These are phyloP conservation scores for Dioscorea cayenensis DNA, from an alignment of 116 monocot genomes.

Conservation along the genomic window DNA sequence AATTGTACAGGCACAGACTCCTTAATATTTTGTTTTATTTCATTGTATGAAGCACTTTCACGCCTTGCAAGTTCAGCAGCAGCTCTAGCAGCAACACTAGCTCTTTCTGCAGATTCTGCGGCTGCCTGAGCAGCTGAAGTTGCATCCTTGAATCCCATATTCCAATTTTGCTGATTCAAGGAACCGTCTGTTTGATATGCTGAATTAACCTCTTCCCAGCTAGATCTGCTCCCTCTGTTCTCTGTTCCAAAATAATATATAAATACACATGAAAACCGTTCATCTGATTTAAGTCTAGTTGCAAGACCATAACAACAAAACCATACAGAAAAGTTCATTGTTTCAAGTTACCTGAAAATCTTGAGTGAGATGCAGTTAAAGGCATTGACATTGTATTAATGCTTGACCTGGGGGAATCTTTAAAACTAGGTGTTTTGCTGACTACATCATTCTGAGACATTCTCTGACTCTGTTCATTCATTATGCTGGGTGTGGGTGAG, in stretches of 20 bases:
- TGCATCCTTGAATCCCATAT: conserved; percentile 76
- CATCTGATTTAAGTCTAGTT: background rate
- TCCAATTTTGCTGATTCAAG: conserved; percentile 25
- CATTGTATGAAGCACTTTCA: conserved; percentile 19
- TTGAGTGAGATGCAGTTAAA: conserved; percentile 10
- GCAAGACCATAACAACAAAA: background rate
- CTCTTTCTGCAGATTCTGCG: conserved; percentile 90
- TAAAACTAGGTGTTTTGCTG: conserved; percentile 3
- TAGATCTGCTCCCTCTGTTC: conserved; percentile 1
- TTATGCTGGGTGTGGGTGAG: conserved; percentile 11
- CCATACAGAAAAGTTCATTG: background rate
- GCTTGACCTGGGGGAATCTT: conserved; percentile 7
- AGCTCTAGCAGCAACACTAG: conserved; percentile 83
- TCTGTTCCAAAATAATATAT: conserved; percentile 25
- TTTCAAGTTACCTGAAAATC: conserved; percentile 22
- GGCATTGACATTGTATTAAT: conserved; percentile 2
- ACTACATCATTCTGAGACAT: conserved; percentile 12
- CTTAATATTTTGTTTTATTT: conserved; percentile 7
- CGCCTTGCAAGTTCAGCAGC: conserved; percentile 73
- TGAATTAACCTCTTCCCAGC: conserved; percentile 2
- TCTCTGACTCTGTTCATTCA: conserved; percentile 13
- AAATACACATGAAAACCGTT: background rate
- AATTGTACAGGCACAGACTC: conserved; percentile 1
- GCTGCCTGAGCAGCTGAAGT: conserved; percentile 85
- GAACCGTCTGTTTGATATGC: conserved; percentile 11